These are phyloP conservation scores for Cyclospora cayetanensis DNA, from an alignment of 169 alveolate species.

Conservation along the genomic window DNA sequence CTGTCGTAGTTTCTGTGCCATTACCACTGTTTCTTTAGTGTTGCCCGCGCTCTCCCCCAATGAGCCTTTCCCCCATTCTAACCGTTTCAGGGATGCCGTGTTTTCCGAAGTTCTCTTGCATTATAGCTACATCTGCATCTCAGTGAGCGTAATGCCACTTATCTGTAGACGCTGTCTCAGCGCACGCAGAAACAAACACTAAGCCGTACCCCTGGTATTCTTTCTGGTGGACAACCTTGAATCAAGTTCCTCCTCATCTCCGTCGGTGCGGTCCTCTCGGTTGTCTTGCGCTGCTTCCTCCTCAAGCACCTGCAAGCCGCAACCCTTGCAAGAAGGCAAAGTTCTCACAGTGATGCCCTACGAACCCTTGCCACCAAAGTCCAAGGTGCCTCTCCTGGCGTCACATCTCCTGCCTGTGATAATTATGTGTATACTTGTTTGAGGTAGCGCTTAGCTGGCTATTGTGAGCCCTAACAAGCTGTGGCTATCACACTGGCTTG, in stretches of 20 bases:
- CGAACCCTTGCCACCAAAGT: background rate
- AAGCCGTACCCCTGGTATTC: constrained; percentile 20
- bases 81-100: too few relatives aligned
- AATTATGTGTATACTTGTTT: too few relatives aligned
- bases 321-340: background rate
- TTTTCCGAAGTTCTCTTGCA: too few relatives aligned
- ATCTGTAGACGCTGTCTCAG: too few relatives aligned
- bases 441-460: background rate
- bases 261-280: background rate
- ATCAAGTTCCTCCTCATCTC: background rate
- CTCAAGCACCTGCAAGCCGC: constrained; percentile 2
- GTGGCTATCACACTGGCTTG: background rate
- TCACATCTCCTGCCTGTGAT: background rate
- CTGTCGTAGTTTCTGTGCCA: too few relatives aligned
- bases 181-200: background rate
- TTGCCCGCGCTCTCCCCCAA: too few relatives aligned
- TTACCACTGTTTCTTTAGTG: too few relatives aligned
- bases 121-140: too few relatives aligned
- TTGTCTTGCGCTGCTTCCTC: constrained; percentile 4
- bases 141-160: too few relatives aligned
- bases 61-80: too few relatives aligned
- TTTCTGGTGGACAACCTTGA: background rate
- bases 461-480: background rate
- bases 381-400: background rate
- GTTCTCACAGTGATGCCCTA: background rate